These are phyloP conservation scores for Candida methanosorbosa DNA, from an alignment of 805 yeast genomes.

Conservation along the genomic window DNA sequence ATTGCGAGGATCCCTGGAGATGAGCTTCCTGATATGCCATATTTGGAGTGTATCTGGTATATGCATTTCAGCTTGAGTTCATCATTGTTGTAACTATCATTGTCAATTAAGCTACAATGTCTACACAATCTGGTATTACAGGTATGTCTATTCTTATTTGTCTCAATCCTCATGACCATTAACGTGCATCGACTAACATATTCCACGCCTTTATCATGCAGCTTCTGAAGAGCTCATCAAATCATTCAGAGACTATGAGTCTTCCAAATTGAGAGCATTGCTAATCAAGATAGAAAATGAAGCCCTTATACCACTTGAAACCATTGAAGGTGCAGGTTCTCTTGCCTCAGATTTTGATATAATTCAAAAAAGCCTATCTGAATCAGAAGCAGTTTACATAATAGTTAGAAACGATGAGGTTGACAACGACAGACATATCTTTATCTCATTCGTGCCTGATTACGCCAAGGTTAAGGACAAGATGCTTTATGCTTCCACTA, in stretches of 20 bases:
- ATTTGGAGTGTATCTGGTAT: too few relatives aligned
- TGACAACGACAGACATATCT: slow-evolving; percentile 30
- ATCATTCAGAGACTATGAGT: slow-evolving; percentile 33
- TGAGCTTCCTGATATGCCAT: too few relatives aligned
- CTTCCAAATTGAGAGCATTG: slow-evolving; percentile 20
- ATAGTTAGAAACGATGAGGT: slow-evolving; percentile 29
- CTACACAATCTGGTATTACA: slow-evolving; percentile 57
- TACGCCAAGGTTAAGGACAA: slow-evolving; percentile 70
- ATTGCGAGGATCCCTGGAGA: too few relatives aligned
- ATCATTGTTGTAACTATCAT: too few relatives aligned
- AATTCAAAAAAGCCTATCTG: slow-evolving; percentile 23
- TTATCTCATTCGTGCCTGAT: slow-evolving; percentile 85
- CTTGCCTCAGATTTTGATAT: slow-evolving; percentile 27
- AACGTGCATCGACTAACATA: too few relatives aligned
- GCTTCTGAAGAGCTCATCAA: slow-evolving; percentile 36
- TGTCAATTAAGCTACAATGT: slow-evolving; percentile 30
- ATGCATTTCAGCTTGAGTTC: too few relatives aligned
- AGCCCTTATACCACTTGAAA: slow-evolving; percentile 24
- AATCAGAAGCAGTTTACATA: slow-evolving; percentile 40
- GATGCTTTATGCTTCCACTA: slow-evolving; percentile 92
- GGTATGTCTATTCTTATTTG: slow-evolving; percentile 21
- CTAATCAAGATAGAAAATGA: slow-evolving; percentile 20
- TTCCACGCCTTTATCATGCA: slow-evolving; percentile 13
- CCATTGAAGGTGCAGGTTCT: slow-evolving; percentile 20
- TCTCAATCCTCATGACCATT: too few relatives aligned